A percentile compares a stretch with the other conserved stretches of the same genome.
phyloP scores from a whole-genome alignment of 306 rosid species.

The Fagus crenata region DNA sequence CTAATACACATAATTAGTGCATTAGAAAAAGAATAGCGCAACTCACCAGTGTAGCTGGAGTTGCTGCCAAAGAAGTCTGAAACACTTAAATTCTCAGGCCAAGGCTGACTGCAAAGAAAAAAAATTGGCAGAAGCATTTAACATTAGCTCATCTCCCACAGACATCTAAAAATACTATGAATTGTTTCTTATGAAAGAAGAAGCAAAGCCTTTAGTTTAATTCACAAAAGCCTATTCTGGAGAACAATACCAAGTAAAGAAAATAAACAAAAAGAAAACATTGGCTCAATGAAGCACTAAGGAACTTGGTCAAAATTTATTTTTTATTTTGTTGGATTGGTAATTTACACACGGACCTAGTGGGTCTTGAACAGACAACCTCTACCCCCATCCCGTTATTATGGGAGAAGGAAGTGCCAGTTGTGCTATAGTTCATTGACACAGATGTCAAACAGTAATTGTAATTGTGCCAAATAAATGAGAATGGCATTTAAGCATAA shows the following conservation, averaged over 20 bases:
- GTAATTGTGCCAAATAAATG: not conserved
- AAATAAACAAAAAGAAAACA: not conserved
- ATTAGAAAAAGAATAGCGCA: slow-evolving; percentile 24
- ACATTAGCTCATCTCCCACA: slow-evolving; percentile 26
- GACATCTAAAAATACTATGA: not conserved
- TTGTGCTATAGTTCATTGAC: not conserved
- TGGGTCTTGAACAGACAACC: too few relatives aligned
- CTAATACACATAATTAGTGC: slow-evolving; percentile 1
- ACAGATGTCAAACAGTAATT: slow-evolving; percentile 10
- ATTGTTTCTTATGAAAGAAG: slow-evolving; percentile 13
- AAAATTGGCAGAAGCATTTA: slow-evolving; percentile 38
- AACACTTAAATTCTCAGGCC: slow-evolving; percentile 50
- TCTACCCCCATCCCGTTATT: too few relatives aligned
- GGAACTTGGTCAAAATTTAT: slow-evolving; percentile 14
- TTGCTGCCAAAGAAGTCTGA: slow-evolving; percentile 48
- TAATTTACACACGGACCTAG: too few relatives aligned
- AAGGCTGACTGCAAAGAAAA: slow-evolving; percentile 53
- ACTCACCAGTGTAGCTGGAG: slow-evolving; percentile 77
- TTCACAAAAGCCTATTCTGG: not conserved
- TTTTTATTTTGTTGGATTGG: too few relatives aligned
- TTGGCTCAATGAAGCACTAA: not conserved
- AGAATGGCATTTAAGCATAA: slow-evolving; percentile 15
- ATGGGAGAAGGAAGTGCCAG: too few relatives aligned
- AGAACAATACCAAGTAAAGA: not conserved
- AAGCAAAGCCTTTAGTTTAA: not conserved